Evolutionary conservation across 768 basidiomycete genomes (phyloP), one percentile per base, ranked within the genome.

Genomic region (Auriscalpium vulgare): DNA sequence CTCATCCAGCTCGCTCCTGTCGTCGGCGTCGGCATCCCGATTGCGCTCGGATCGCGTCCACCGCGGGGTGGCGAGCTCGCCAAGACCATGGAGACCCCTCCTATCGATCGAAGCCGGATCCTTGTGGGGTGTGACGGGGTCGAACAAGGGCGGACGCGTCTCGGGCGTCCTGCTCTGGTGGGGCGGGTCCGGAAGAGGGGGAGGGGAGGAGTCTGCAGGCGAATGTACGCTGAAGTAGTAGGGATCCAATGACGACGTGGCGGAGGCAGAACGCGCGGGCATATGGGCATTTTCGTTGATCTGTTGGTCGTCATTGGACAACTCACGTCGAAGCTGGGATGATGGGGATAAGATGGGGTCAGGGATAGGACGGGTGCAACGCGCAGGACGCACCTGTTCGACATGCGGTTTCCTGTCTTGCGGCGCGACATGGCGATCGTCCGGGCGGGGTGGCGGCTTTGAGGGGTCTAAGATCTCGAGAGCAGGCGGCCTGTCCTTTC

Each of bases 31-130:
- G 16, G 66, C 63, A 36, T 66, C 68, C 50, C 66, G 62, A 51
- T 70, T 68, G 37, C 73, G 70, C 49, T 78, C 77, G 34, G 72
- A 68, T 66, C 80, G 81, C 57, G 80, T 79, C 95, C 94, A 99
- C 58, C 94, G 82, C 49, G 97, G 97, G n/a, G 97, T 99, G 17
- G 93, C 76, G 36, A 98, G 81, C 71, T 99, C 97, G 38, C 97
- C 97, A 6, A 98, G 89, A 23, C 97, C 97, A 53, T 98, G 83
- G 43, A 98, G 82, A 38, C 84, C 88, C 16, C 83, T 79, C 56
- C 97, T 79, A 73, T 98, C 94, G 58, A 93, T 92, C 62, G 74
- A 68, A 19, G 88, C 82, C 19, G 88, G 87, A 72, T 92, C 85
- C 57, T 81, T 79, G 37, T 79, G 84, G 9, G 91, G 91, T 0